phyloP scores from a whole-genome alignment of 2,329 filamentous ascomycete species.

The Acephala macrosclerotiorum region DNA sequence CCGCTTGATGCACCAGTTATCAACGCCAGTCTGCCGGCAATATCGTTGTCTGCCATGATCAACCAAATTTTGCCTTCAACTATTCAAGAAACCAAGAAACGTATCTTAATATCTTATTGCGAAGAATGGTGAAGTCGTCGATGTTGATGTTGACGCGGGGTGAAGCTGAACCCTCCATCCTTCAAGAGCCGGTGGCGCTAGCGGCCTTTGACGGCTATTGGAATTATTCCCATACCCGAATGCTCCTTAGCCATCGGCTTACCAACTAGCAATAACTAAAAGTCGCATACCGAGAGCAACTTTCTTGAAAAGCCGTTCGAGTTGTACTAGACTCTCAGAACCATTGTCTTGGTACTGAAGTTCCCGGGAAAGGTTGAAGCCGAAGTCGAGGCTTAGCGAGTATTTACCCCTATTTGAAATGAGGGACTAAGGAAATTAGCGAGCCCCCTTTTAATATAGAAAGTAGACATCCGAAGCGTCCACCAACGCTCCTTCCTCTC shows the following conservation, averaged over 20 bases:
- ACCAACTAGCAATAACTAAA: not conserved
- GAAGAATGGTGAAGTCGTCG: too few species aligned
- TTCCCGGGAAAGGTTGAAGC: not conserved
- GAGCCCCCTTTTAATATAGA: not conserved
- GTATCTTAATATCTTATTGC: not conserved
- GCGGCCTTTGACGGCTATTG: not conserved
- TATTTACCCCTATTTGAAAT: not conserved
- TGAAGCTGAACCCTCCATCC: not conserved
- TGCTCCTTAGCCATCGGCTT: not conserved
- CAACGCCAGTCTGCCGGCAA: conserved; percentile 62
- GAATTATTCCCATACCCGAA: not conserved
- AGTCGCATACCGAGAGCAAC: too few species aligned
- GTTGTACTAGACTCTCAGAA: too few species aligned
- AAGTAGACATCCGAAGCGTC: not conserved
- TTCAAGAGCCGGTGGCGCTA: not conserved
- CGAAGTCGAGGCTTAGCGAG: not conserved
- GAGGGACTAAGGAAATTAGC: not conserved
- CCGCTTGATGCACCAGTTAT: conserved; percentile 68
- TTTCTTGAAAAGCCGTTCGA: too few species aligned
- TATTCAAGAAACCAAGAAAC: not conserved
- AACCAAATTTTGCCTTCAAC: not conserved
- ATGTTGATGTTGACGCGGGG: not conserved
- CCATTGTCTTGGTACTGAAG: not conserved
- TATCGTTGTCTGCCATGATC: conserved; percentile 48
- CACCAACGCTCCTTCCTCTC: not conserved